Conservation (phyloP, 768 basidiomycete species). For the Suillus fuscotomentosus region DNA sequence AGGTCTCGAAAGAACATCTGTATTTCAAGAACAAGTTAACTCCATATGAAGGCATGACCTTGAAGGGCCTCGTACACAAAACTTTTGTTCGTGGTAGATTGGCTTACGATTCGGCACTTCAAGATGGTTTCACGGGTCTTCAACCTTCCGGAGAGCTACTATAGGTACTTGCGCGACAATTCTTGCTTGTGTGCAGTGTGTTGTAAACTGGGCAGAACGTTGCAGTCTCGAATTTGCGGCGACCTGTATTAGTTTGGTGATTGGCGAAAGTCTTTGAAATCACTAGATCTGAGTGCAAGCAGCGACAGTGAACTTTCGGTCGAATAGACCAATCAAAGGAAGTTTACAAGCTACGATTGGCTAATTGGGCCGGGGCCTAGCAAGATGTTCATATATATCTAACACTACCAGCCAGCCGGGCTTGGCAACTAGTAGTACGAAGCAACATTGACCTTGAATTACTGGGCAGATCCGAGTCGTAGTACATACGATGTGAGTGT, state of each 20-base stretch:
- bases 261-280: not conserved
- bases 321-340: not conserved
- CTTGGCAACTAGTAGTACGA: not conserved
- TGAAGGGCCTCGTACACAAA: slow-evolving; percentile 68
- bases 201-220: not conserved
- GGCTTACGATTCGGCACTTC: slow-evolving; percentile 49
- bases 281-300: not conserved
- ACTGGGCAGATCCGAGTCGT: not conserved
- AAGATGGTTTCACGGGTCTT: slow-evolving; percentile 33
- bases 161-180: slow-evolving; percentile 14
- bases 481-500: not conserved
- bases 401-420: not conserved
- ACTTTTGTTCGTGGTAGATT: slow-evolving; percentile 76
- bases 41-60: slow-evolving; percentile 76
- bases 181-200: not conserved
- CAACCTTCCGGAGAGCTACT: slow-evolving; percentile 38
- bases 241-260: not conserved
- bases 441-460: not conserved
- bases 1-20: slow-evolving; percentile 75
- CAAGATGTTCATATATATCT: not conserved
- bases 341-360: not conserved
- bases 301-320: not conserved
- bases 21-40: slow-evolving; percentile 94
- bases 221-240: not conserved
- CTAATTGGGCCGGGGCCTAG: not conserved